Evolutionary conservation across 352 stramenopile species (phyloP), one percentile per base, ranked within the genome.

Genomic region (Phytophthora chlamydospora): DNA sequence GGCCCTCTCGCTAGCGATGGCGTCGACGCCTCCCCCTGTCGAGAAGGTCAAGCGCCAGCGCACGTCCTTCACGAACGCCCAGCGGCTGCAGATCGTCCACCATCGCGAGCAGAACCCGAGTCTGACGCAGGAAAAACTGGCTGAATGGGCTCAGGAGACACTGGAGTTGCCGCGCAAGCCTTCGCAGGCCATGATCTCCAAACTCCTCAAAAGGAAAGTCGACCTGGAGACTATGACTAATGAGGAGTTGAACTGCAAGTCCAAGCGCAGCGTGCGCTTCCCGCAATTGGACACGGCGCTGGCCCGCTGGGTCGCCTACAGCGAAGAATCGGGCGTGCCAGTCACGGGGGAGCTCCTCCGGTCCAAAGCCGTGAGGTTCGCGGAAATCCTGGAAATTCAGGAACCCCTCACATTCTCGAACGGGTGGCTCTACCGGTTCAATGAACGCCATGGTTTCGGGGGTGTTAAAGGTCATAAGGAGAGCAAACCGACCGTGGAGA

Each of bases 371-470:
- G 51, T 42, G 27, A 42, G 10, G 16, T 75, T 72, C 47, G 51
- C 67, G 0, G 6, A 62, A 29, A 46, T 75, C 31, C 46, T 75
- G 2, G 12, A 58, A 14, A 68, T 75, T 9, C 38, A 71, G n/a
- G 24, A 40, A 3, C 62, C 61, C 0, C 47, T 70, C 8, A 68
- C 40, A 2, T 72, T 64, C 41, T 68, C 67, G 4, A 75, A 75
- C 35, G 67, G 67, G 2, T 75, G 67, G 67, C 67, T 75, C 33
- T 67, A 65, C 51, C 68, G 65, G 44, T 75, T 75, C 43, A 72
- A 71, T 41, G 58, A 64, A 53, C 62, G 67, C 6, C 62, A 75
- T 33, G 67, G 67, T 10, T 71, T 75, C 34, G 40, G 45, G 1
- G 42, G 54, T 2, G 8, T 51, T 19, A 67, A 51, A 48, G 24